These are phyloP conservation scores for Aspergillus sp. DNA, from an alignment of 2,329 filamentous ascomycete genomes.

Conservation along the genomic window DNA sequence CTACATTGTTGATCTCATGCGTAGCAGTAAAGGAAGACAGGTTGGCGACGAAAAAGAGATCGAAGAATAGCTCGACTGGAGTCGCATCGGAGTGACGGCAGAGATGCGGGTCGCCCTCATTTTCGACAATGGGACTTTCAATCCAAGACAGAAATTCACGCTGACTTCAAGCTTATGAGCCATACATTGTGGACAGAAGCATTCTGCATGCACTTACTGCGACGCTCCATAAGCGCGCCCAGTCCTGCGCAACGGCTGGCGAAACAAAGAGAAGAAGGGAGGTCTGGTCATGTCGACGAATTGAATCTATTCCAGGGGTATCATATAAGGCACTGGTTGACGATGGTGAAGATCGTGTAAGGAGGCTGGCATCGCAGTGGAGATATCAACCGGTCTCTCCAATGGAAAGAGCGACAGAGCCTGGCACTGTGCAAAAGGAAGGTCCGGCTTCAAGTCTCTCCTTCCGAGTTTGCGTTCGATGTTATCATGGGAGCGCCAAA, in stretches of 20 bases:
- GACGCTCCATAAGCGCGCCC: conserved; percentile 6
- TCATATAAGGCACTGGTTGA: conserved; percentile 11
- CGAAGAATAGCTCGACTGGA: conserved; percentile 51
- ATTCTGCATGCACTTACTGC: conserved; percentile 16
- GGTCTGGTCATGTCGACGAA: conserved; percentile 18
- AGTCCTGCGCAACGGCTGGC: conserved; percentile 13
- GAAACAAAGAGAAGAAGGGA: conserved; percentile 23
- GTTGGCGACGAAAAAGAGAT: conserved; percentile 56
- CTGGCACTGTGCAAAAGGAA: neutral
- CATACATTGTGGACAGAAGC: too few relatives aligned
- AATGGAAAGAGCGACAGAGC: conserved; percentile 8
- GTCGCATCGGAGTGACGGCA: conserved; percentile 42
- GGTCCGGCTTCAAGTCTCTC: conserved; percentile 12
- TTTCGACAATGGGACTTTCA: conserved; percentile 24
- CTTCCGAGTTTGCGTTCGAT: conserved; percentile 17
- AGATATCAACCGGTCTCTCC: neutral
- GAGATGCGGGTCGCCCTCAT: conserved; percentile 22
- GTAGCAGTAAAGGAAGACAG: conserved; percentile 52
- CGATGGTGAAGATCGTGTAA: neutral
- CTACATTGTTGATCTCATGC: conserved; percentile 45
- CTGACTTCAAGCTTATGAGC: conserved; percentile 6
- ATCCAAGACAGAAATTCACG: conserved; percentile 22
- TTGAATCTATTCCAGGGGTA: conserved; percentile 8
- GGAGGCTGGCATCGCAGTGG: neutral
- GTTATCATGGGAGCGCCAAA: conserved; percentile 23